These are phyloP conservation scores for Trifolium subterraneum DNA, from an alignment of 306 rosid species.

Conservation along the genomic window DNA sequence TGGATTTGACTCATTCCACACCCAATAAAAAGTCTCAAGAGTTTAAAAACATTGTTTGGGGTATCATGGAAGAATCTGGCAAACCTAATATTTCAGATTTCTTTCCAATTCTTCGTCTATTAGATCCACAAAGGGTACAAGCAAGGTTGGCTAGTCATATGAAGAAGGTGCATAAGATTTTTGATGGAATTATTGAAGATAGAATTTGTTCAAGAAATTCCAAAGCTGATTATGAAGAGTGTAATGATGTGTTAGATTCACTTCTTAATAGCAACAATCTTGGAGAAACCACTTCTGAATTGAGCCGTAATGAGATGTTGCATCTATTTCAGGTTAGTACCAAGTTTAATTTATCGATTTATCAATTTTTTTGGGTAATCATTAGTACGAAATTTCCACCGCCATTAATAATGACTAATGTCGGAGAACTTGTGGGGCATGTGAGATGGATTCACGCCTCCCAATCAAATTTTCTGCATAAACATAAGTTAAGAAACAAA, in stretches of 20 bases:
- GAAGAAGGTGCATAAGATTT: background rate
- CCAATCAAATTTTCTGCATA: too few relatives aligned
- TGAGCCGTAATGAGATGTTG: constrained; percentile 14
- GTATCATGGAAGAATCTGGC: background rate
- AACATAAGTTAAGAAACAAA: too few relatives aligned
- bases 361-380: too few relatives aligned
- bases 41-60: background rate
- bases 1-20: constrained; percentile 20
- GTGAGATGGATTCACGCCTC: too few relatives aligned
- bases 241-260: constrained; percentile 30
- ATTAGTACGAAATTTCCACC: too few relatives aligned
- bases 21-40: constrained; percentile 16
- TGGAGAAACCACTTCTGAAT: background rate
- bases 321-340: constrained; percentile 29
- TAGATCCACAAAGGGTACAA: constrained; percentile 27
- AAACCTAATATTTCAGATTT: constrained; percentile 34
- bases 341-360: too few relatives aligned
- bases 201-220: constrained; percentile 11
- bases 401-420: too few relatives aligned
- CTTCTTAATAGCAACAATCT: background rate
- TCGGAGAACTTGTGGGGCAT: too few relatives aligned
- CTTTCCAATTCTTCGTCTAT: background rate
- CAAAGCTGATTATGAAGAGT: background rate
- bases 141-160: background rate
- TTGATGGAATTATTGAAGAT: constrained; percentile 29